Conservation (phyloP, 2,329 filamentous ascomycete species). For the Cladosporium sp. region DNA sequence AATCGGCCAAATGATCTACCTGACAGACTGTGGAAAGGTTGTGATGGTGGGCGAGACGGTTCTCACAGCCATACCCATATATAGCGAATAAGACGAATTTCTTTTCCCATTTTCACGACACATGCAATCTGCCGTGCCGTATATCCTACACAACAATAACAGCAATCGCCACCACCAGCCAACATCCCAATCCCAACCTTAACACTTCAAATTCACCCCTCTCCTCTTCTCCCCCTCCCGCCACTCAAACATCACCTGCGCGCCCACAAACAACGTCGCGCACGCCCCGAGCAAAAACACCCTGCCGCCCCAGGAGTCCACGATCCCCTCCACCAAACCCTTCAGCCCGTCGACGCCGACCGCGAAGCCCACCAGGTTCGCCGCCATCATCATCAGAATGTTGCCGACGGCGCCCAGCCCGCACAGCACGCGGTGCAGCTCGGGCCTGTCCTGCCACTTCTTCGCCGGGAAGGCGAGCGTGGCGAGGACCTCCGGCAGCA, state of each 20-base stretch:
- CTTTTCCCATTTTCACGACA: neutral
- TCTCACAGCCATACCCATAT: too few relatives aligned
- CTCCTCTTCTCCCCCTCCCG: constrained; percentile 78
- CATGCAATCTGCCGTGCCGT: neutral
- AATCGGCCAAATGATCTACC: neutral
- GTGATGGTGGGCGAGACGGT: neutral
- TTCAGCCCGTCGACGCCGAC: constrained; percentile 85
- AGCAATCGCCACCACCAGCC: too few relatives aligned
- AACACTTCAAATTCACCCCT: constrained; percentile 84
- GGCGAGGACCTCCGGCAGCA: constrained; percentile 81
- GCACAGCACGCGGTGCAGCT: constrained; percentile 75
- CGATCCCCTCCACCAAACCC: constrained; percentile 71
- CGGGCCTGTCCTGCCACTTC: constrained; percentile 69
- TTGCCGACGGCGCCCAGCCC: constrained; percentile 79
- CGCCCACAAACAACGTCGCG: constrained; percentile 74
- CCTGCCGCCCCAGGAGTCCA: constrained; percentile 72
- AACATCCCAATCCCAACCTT: too few relatives aligned
- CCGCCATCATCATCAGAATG: constrained; percentile 91
- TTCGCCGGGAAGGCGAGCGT: constrained; percentile 69
- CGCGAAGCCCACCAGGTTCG: constrained; percentile 93
- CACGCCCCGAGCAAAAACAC: constrained; percentile 73
- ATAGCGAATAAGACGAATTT: neutral
- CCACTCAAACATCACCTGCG: constrained; percentile 96
- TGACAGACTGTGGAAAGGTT: neutral
- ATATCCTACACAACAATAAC: neutral